Evolutionary conservation across 768 basidiomycete genomes (phyloP).

Genomic region (Pleurotus pulmonarius): DNA sequence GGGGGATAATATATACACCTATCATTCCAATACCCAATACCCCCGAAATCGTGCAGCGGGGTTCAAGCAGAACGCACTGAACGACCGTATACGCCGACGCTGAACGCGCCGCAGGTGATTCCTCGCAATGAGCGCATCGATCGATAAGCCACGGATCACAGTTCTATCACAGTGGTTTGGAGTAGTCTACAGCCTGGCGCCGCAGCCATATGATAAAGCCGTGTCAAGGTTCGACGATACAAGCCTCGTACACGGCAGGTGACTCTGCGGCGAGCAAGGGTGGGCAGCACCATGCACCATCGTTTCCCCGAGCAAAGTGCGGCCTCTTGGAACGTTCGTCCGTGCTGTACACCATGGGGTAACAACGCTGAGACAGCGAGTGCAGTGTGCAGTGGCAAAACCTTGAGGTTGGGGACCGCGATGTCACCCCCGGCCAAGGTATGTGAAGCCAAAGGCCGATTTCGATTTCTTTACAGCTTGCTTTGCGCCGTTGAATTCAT

Average conservation of each 20-base stretch:
- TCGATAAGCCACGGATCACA: constrained; percentile 7
- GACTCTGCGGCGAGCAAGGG: not conserved
- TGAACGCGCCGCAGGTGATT: constrained; percentile 3
- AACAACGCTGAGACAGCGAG: not conserved
- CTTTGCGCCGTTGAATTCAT: no score
- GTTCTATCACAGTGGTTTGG: not conserved
- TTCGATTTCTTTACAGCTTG: no score
- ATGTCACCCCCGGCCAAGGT: not conserved
- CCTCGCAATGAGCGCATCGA: not conserved
- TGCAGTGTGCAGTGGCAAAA: not conserved
- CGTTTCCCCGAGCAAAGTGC: not conserved
- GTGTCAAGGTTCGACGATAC: not conserved
- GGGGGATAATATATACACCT: not conserved
- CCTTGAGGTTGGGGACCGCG: not conserved
- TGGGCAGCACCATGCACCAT: not conserved
- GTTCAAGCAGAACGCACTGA: no score
- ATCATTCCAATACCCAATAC: not conserved
- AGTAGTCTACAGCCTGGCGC: not conserved
- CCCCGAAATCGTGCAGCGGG: no score
- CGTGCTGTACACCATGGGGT: not conserved
- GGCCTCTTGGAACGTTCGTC: not conserved
- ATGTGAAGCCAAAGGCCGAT: not conserved
- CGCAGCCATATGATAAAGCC: constrained; percentile 2
- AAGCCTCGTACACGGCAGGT: not conserved
- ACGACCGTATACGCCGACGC: not conserved